Evolutionary conservation across 768 basidiomycete genomes (phyloP).

Genomic region (Russula brevipes): DNA sequence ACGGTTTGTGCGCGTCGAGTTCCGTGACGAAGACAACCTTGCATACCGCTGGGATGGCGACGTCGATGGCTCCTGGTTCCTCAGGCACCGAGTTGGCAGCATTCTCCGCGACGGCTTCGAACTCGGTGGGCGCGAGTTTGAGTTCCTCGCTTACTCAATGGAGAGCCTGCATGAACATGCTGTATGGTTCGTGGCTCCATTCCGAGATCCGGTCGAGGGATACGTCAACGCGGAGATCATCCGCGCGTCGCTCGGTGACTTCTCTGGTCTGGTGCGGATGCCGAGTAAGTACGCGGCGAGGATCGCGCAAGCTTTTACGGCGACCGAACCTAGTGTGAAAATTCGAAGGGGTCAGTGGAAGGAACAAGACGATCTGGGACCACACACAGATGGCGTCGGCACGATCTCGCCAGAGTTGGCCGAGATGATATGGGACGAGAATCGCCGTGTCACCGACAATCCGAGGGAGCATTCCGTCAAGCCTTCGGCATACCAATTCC

Average conservation of each 20-base stretch:
- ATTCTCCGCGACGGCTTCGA: slow-evolving; percentile 56
- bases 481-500: slow-evolving; percentile 1
- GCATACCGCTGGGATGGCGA: slow-evolving; percentile 63
- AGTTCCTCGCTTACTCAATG: slow-evolving; percentile 77
- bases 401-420: slow-evolving; percentile 62
- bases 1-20: slow-evolving; percentile 74
- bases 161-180: slow-evolving; percentile 72
- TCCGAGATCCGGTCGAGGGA: slow-evolving; percentile 42
- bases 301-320: slow-evolving; percentile 77
- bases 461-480: neutral
- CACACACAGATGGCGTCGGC: slow-evolving; percentile 75
- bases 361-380: slow-evolving; percentile 52
- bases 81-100: slow-evolving; percentile 31
- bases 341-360: slow-evolving; percentile 57
- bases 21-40: slow-evolving; percentile 74
- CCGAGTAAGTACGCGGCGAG: slow-evolving; percentile 82
- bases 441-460: slow-evolving; percentile 38
- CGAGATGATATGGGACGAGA: slow-evolving; percentile 51
- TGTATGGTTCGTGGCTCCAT: slow-evolving; percentile 74
- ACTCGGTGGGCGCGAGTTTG: slow-evolving; percentile 64
- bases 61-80: slow-evolving; percentile 51
- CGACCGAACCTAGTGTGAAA: slow-evolving; percentile 67
- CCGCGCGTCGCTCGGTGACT: slow-evolving; percentile 63
- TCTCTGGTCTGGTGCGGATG: slow-evolving; percentile 37
- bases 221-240: slow-evolving; percentile 52